Evolutionary conservation across 2,329 filamentous ascomycete species (phyloP), one percentile per base, ranked within the genome.

Genomic region (Trichoderma sp.): DNA sequence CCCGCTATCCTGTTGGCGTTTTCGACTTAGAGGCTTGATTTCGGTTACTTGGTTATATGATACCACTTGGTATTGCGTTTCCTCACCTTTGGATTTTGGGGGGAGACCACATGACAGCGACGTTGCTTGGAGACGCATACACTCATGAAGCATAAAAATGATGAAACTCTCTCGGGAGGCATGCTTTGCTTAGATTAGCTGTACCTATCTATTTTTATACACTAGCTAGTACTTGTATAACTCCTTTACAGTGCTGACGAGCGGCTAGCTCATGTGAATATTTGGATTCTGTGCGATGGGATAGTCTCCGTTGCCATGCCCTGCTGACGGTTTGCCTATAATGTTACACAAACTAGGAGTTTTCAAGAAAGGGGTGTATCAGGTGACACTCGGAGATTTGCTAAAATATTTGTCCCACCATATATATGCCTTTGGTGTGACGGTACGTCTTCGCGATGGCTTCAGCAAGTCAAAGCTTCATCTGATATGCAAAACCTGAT

Each of bases 41-140:
- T 61, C 47, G 66, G 50, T 62, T 57, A 30, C 20, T 53, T 69
- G 66, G n/a, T 28, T 50, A 61, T 53, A 61, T 69, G 66, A 69
- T 69, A 62, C 32, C 66, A 62, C 47, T 69, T 53, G 66, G 39
- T 61, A 53, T 68, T 61, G 61, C 32, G 26, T 34, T 9, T 20
- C 57, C 57, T 53, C 43, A 15, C 6, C 36, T 50, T 68, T 32
- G 32, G 9, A 30, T 47, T 47, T 58, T 15, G 55, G 23, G 34
- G 34, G 55, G 23, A n/a, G 34, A 28, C 28, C 28, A 26, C 28
- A 59, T 39, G 17, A 6, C 55, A 50, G 39, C 55, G 55, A 30
- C 34, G 55, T 61, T 59, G 15, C 36, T 65, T 65, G 53, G 39
- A 58, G 43, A 68, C 23, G 55, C 36, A 68, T 59, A 59, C 58